These are phyloP conservation scores for Chaetomium tenue DNA, from an alignment of 495 filamentous ascomycete genomes.

Conservation along the genomic window DNA sequence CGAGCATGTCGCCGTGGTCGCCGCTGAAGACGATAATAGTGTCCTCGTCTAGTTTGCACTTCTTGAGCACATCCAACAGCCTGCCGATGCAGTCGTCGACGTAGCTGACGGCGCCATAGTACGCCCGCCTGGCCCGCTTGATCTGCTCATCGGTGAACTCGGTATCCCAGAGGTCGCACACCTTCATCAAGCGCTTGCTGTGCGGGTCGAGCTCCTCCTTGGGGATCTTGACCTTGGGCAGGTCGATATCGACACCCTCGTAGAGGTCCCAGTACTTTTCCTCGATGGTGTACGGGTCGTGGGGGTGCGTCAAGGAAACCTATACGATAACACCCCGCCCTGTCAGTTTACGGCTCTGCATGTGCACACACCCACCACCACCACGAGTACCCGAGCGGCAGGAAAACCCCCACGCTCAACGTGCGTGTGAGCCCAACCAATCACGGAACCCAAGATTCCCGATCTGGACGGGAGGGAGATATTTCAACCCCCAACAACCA, in stretches of 20 bases:
- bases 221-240: slow-evolving; percentile 70
- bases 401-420: slow-evolving; percentile 2
- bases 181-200: slow-evolving; percentile 73
- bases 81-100: slow-evolving; percentile 85
- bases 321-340: slow-evolving; percentile 19
- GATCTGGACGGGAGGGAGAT: background rate
- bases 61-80: slow-evolving; percentile 66
- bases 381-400: background rate
- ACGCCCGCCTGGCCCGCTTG: slow-evolving; percentile 73
- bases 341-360: slow-evolving; percentile 16
- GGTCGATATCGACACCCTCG: slow-evolving; percentile 76
- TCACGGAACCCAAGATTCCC: background rate
- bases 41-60: slow-evolving; percentile 72
- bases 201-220: slow-evolving; percentile 79
- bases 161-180: slow-evolving; percentile 75
- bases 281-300: slow-evolving; percentile 88
- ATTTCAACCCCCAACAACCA: background rate
- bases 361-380: background rate
- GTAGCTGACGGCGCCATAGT: slow-evolving; percentile 85
- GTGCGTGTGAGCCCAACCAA: slow-evolving; percentile 6
- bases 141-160: slow-evolving; percentile 76
- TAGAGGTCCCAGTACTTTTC: slow-evolving; percentile 87
- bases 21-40: slow-evolving; percentile 85
- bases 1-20: slow-evolving; percentile 91
- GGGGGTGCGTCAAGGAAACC: slow-evolving; percentile 86